phyloP scores from a whole-genome alignment of 1,139 yeast genomes.

The Debaryomyces sp. region DNA sequence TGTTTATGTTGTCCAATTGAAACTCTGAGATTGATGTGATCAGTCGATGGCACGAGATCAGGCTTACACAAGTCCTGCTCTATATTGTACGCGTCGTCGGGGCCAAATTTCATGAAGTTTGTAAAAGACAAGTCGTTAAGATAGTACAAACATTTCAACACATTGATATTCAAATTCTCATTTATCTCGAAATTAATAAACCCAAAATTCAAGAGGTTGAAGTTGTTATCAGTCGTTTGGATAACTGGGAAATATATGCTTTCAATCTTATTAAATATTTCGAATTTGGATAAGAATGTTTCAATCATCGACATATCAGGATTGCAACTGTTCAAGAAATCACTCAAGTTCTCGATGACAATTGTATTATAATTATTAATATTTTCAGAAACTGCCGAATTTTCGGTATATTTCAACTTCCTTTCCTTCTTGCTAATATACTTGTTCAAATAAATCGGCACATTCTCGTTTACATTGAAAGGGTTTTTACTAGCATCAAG shows the following conservation, averaged over 20 bases:
- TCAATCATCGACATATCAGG: constrained; percentile 21
- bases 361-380: constrained; percentile 39
- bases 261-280: constrained; percentile 43
- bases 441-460: constrained; percentile 30
- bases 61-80: constrained; percentile 12
- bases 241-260: constrained; percentile 46
- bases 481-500: constrained; percentile 27
- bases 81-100: constrained; percentile 17
- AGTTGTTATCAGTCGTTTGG: constrained; percentile 18
- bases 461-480: constrained; percentile 31
- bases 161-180: constrained; percentile 24
- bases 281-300: constrained; percentile 34
- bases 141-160: constrained; percentile 35
- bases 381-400: constrained; percentile 11
- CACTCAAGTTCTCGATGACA: constrained; percentile 46
- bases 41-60: constrained; percentile 1
- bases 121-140: constrained; percentile 30
- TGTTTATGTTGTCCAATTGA: constrained; percentile 47
- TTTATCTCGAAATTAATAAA: constrained; percentile 30
- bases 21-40: constrained; percentile 21
- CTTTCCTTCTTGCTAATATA: constrained; percentile 33
- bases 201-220: constrained; percentile 30
- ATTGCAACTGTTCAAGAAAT: constrained; percentile 26
- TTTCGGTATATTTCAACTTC: constrained; percentile 16
- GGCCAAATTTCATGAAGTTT: constrained; percentile 26